Base-by-base conservation (phyloP, 2,329 filamentous ascomycete genomes). In the Aspergillus udagawae region DNA sequence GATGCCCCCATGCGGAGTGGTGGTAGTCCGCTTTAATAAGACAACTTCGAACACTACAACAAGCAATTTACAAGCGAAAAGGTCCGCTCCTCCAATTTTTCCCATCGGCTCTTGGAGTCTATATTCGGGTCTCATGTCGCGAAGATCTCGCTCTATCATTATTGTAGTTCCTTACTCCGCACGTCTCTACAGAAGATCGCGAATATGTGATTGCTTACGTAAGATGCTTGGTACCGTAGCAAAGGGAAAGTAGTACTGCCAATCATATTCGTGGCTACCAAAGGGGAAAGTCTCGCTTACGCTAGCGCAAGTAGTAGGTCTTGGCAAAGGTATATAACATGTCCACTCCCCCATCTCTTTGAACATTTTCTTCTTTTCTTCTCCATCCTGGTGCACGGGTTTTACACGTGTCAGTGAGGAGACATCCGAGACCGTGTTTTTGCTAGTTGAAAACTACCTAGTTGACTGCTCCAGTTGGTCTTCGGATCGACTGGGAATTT, bases 401-500 rank as follows among this genome's bases (percentile, higher is more conserved):
- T 84, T 88, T 88, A 90, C 83, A 86, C 84, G 84, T 87, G 85
- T 84, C 86, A 88, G 86, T 91, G 88, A 91, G 86, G 88, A 90
- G 87, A 86, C 83, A 86, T 91, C 89, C 85, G 89, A 91, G 87
- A 85, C 84, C 83, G 84, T 83, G 83, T 90, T 90, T 89, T 90
- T 91, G 88, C 88, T 91, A 89, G 87, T 90, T 90, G 87, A 89
- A 89, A 90, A 89, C 87, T 90, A 89, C 81, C 79, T 73, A 82
- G 80, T 82, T 89, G 88, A 90, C 88, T 82, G 82, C 88, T 92
- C 81, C 80, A 82, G 78, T 82, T 83, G 85, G 86, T 83, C 83
- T 82, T 80, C 79, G 81, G 83, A 81, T 82, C 83, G 84, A 78
- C 79, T 83, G 82, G 87, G 88, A 91, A 91, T 91, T 87, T 91